A percentile compares a stretch with the other conserved stretches of the same genome.
phyloP scores from a whole-genome alignment of 2,329 filamentous ascomycete species.

The Sporothrix pseudoabietina region DNA sequence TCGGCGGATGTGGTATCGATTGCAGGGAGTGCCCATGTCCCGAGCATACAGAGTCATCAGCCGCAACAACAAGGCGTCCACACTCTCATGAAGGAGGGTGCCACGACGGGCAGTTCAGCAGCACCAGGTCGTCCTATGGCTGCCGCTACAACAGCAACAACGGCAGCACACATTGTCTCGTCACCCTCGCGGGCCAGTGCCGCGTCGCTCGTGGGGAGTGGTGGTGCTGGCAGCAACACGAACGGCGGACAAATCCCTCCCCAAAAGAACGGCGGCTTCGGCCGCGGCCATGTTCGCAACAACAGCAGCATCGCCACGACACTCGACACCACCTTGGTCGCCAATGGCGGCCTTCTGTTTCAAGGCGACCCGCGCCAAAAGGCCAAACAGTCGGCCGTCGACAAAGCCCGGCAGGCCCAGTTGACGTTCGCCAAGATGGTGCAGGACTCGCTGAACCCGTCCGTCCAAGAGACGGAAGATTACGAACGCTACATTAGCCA shows the following conservation, averaged over 20 bases:
- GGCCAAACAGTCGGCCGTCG: constrained; percentile 61
- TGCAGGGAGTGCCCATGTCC: not conserved
- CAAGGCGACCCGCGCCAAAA: constrained; percentile 39
- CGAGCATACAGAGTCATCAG: not conserved
- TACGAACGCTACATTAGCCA: constrained; percentile 89
- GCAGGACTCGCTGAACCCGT: constrained; percentile 80
- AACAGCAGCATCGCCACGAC: constrained; percentile 24
- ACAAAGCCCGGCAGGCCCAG: constrained; percentile 81
- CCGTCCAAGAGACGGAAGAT: constrained; percentile 80
- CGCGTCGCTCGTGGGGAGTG: not conserved
- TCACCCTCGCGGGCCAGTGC: constrained; percentile 16
- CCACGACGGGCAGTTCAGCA: constrained; percentile 19
- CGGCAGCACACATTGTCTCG: constrained; percentile 28
- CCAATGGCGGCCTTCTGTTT: constrained; percentile 30
- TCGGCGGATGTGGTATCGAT: constrained; percentile 36
- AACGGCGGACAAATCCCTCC: constrained; percentile 27
- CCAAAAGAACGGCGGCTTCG: not conserved
- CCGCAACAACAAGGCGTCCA: constrained; percentile 39
- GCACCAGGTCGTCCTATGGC: constrained; percentile 25
- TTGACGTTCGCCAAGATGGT: constrained; percentile 89
- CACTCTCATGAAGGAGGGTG: constrained; percentile 60
- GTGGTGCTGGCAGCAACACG: not conserved
- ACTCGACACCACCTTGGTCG: constrained; percentile 30
- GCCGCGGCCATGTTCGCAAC: constrained; percentile 17
- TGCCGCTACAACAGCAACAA: constrained; percentile 29